Base-by-base conservation (phyloP, 495 filamentous ascomycete species). In the Aspergillus sclerotiicarbonarius region DNA sequence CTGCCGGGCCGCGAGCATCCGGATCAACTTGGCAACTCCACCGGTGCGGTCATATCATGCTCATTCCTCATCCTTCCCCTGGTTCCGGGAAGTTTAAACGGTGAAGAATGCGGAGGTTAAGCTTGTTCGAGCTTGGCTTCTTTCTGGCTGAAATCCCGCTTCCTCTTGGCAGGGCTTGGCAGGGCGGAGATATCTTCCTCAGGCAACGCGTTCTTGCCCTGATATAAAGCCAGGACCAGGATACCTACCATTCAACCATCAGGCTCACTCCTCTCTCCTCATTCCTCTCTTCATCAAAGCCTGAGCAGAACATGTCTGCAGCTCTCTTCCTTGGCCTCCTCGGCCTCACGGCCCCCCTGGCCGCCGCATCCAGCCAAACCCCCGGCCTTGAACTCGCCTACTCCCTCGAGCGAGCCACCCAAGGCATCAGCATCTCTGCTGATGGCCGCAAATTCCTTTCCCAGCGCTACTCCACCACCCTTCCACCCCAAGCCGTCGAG, bases 401-500 rank as follows among this genome's bases (percentile, higher is more conserved):
- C 51, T 54, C 45, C 15, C 51, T 58, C 8, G 56, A 62, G 4
- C 55, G 15, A 12, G 55, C 60, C 31, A 62, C 51, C 16, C 51
- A 54, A 37, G 60, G 60, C 19, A 55, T 58, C 51, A 62, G 60
- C 51, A 62, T 51, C 16, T 31, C 50, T 16, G 20, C 43, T 7
- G 41, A 54, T 33, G 55, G 60, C 9, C 60, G 60, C 55, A 62
- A 49, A 25, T 62, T 58, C 35, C 51, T 62, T 18, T 43, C 55
- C 21, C 55, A 58, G 46, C 60, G 60, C 25, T 55, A 58, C 48
- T 54, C 44, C 18, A 54, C 51, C 12, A 54, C 51, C 37, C 25
- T 20, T 5, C 18, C 55, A 3, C 55, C 55, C 0, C 60, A 58
- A 19, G 45, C 51, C 15, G 55, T 62, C 8, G 54, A 62, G 43